Conservation (phyloP, 306 rosid genomes). For the Heteromeles arbutifolia region DNA sequence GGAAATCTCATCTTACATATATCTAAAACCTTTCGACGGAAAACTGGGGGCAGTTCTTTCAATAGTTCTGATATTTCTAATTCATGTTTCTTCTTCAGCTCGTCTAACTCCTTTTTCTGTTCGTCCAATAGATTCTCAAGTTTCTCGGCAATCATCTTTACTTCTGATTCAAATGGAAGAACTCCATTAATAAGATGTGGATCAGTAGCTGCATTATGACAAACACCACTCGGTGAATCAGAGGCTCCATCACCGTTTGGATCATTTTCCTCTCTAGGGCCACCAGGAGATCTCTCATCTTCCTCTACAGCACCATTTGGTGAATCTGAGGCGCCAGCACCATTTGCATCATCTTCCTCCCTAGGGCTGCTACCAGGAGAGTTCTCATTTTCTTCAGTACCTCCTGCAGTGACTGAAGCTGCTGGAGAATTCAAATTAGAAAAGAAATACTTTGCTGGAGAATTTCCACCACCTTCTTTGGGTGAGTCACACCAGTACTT, state of each 20-base stretch:
- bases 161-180: conserved; percentile 21
- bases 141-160: conserved; percentile 27
- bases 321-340: conserved; percentile 16
- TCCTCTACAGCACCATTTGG: conserved; percentile 13
- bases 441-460: conserved; percentile 40
- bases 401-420: conserved; percentile 17
- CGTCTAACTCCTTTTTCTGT: conserved; percentile 55
- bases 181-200: conserved; percentile 17
- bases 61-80: conserved; percentile 44
- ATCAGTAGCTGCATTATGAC: conserved; percentile 17
- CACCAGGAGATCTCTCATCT: neutral
- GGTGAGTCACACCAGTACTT: conserved; percentile 92
- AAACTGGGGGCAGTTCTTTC: conserved; percentile 42
- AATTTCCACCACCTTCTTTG: conserved; percentile 43
- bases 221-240: conserved; percentile 15
- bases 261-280: neutral
- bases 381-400: conserved; percentile 12
- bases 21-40: conserved; percentile 40
- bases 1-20: conserved; percentile 36
- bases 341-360: conserved; percentile 11
- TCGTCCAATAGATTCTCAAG: conserved; percentile 41
- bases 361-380: conserved; percentile 3
- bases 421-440: conserved; percentile 34
- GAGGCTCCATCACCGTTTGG: conserved; percentile 17
- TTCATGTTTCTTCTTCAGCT: conserved; percentile 60